phyloP scores from a whole-genome alignment of 768 basidiomycete species.

The Scleroderma citrinum region DNA sequence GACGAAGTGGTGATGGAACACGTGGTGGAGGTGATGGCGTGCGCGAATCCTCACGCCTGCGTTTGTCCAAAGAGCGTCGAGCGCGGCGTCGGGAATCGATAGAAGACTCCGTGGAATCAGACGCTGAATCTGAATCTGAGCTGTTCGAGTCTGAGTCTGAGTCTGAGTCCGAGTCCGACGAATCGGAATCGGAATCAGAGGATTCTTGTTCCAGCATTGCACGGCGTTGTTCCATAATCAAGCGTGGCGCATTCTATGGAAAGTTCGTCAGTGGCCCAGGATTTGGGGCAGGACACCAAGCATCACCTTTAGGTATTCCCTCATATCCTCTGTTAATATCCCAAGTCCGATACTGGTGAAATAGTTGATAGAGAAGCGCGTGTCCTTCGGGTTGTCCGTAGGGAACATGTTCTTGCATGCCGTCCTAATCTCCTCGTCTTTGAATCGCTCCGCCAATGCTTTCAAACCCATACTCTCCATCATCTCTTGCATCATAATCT shows the following conservation, averaged over 20 bases:
- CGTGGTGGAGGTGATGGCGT: constrained; percentile 21
- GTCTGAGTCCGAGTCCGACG: constrained; percentile 29
- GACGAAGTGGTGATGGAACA: constrained; percentile 22
- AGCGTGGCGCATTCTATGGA: constrained; percentile 75
- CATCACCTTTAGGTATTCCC: constrained; percentile 87
- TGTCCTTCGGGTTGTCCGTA: constrained; percentile 92
- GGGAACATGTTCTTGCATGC: constrained; percentile 89
- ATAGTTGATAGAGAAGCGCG: constrained; percentile 95
- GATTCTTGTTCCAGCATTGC: constrained; percentile 73
- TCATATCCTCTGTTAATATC: constrained; percentile 89
- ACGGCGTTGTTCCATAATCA: constrained; percentile 92
- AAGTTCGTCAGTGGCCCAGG: constrained; percentile 4
- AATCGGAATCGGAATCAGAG: constrained; percentile 34
- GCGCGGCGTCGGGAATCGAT: constrained; percentile 23
- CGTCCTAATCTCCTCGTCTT: constrained; percentile 73
- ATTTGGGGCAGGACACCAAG: not conserved
- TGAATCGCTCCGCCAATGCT: constrained; percentile 80
- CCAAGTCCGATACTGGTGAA: constrained; percentile 95
- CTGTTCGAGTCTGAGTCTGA: constrained; percentile 28
- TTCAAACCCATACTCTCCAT: constrained; percentile 92
- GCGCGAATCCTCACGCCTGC: constrained; percentile 29
- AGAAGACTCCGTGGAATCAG: constrained; percentile 33
- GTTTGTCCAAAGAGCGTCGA: constrained; percentile 24
- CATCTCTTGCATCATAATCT: constrained; percentile 94
- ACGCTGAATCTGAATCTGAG: constrained; percentile 34